Percentiles rank a stretch among this genome's conserved stretches.
Evolutionary conservation across 192 early-diverging fungal species (phyloP).

Genomic region (Umbelopsis ramanniana): DNA sequence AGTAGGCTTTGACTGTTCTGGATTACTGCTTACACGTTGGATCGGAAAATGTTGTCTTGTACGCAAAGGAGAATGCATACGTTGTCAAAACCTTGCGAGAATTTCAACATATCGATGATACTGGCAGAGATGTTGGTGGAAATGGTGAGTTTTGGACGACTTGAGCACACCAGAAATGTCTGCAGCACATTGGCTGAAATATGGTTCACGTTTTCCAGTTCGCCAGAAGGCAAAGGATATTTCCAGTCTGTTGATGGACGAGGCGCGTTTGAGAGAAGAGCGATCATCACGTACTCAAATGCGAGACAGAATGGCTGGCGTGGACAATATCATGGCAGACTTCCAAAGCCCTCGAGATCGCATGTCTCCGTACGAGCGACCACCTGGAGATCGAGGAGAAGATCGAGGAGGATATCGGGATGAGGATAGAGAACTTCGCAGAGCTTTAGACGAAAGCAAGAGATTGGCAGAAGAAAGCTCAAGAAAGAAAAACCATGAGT

Average conservation of each 20-base stretch:
- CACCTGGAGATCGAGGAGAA: slow-evolving; percentile 44
- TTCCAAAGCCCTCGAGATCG: slow-evolving; percentile 3
- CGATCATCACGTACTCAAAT: slow-evolving; percentile 69
- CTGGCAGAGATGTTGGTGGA: slow-evolving; percentile 87
- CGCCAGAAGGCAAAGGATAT: slow-evolving; percentile 94
- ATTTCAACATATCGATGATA: slow-evolving; percentile 95
- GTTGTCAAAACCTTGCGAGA: slow-evolving; percentile 96
- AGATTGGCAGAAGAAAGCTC: slow-evolving; percentile 56
- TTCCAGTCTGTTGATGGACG: slow-evolving; percentile 79
- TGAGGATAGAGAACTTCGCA: slow-evolving; percentile 81
- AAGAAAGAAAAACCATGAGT: slow-evolving; percentile 33
- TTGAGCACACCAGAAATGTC: slow-evolving; percentile 9
- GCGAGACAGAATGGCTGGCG: slow-evolving; percentile 62
- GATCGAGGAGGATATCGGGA: slow-evolving; percentile 54
- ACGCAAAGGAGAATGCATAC: slow-evolving; percentile 88
- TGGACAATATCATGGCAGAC: slow-evolving; percentile 40
- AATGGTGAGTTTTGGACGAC: slow-evolving; percentile 69
- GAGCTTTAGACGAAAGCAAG: slow-evolving; percentile 85
- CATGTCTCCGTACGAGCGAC: neutral
- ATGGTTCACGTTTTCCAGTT: slow-evolving; percentile 57
- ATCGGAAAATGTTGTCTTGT: slow-evolving; percentile 84
- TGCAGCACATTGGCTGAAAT: neutral
- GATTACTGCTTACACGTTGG: slow-evolving; percentile 87
- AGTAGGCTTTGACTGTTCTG: slow-evolving; percentile 79
- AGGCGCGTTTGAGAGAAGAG: slow-evolving; percentile 74